phyloP scores from a whole-genome alignment of 306 rosid genomes.

The Cucurbita pepo region DNA sequence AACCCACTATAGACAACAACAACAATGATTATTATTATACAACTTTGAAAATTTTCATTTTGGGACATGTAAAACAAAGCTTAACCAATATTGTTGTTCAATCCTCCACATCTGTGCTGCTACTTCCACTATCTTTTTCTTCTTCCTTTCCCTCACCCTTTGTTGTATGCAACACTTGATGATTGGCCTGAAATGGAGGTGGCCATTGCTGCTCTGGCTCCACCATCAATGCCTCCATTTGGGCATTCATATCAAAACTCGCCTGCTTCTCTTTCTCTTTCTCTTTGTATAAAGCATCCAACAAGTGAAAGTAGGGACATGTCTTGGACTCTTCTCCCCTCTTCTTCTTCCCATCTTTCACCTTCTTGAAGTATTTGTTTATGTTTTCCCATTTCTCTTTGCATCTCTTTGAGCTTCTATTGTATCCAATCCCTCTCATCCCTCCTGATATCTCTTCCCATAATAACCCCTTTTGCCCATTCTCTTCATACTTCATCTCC shows the following conservation, averaged over 20 bases:
- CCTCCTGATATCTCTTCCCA: conserved; percentile 82
- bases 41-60: background rate
- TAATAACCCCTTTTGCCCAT: conserved; percentile 68
- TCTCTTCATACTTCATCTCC: conserved; percentile 63
- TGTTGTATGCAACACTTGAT: background rate
- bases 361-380: conserved; percentile 94
- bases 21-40: too few species aligned
- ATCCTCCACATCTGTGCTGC: conserved; percentile 27
- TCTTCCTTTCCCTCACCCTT: background rate
- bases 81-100: conserved; percentile 16
- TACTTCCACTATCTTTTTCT: conserved; percentile 16
- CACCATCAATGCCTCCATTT: conserved; percentile 60
- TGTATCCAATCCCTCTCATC: conserved; percentile 64
- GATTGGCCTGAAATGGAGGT: conserved; percentile 18
- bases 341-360: conserved; percentile 74
- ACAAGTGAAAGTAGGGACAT: conserved; percentile 62
- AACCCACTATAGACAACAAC: background rate
- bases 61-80: background rate
- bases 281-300: conserved; percentile 59
- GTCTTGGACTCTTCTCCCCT: conserved; percentile 86
- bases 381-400: conserved; percentile 98
- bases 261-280: conserved; percentile 16
- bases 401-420: conserved; percentile 69
- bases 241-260: conserved; percentile 23
- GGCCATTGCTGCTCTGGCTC: conserved; percentile 98